Evolutionary conservation across 495 filamentous ascomycete species (phyloP), one percentile per base, ranked within the genome.

Genomic region (Hyaloscypha finlandica): DNA sequence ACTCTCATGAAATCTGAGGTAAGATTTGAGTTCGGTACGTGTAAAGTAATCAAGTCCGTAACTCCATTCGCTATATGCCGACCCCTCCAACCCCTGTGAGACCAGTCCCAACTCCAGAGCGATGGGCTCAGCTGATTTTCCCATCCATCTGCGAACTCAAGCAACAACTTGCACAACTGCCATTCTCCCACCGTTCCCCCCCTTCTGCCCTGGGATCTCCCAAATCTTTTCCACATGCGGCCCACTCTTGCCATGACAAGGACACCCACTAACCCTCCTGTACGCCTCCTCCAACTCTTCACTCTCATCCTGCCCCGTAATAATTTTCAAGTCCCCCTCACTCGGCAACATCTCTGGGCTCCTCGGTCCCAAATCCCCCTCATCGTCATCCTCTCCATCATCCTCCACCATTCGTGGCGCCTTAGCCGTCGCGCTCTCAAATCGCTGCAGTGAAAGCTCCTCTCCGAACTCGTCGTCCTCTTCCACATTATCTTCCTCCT

Each of bases 371-470:
- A 25, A 22, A 19, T 63, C 65, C 11, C 57, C 65, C 3, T 62
- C 53, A 33, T 63, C 59, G 9, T 37, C 33, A 30, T 52, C 52
- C 52, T 51, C 54, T 3, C 52, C 54, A 6, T 57, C 25, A 59
- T 68, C 66, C 6, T 58, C 60, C 20, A 68, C 33, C 66, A 68
- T 58, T 6, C 35, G n/a, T 33, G 66, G 66, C 14, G 52, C 59
- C 32, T 51, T 63, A 16, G 59, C 65, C 29, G 59, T 52, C 11
- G 29, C 66, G 54, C 39, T 56, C 19, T 51, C 66, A 39, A 68
- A 68, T 35, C 66, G 45, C 25, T 52, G 52, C 22, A 68, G 25
- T 25, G 29, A 4, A 16, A 63, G 58, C 9, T 35, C 54, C 29
- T 42, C 54, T 33, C 59, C 59, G 11, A 63, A 59, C 22, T 56